Conservation (phyloP, 345 rosid genomes). For the Pistacia vera region DNA sequence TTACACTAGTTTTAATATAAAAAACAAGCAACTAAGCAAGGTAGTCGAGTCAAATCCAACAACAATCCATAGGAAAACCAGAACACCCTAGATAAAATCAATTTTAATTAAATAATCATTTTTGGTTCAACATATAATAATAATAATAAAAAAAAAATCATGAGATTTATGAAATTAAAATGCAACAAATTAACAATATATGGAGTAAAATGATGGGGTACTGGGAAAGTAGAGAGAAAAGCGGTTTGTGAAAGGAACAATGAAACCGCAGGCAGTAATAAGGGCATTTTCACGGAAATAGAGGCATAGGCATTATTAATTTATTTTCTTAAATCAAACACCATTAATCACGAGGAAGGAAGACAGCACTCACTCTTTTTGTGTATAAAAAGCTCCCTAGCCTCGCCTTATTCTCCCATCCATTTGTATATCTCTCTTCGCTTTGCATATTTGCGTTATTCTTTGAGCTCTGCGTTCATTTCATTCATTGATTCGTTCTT, state of each 20-base stretch:
- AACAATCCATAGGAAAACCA: background rate
- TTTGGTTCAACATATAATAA: no score
- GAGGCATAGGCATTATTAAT: background rate
- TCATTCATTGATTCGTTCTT: background rate
- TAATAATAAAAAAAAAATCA: no score
- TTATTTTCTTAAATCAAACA: background rate
- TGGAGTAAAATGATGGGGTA: background rate
- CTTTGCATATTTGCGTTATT: conserved; percentile 8
- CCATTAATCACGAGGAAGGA: background rate
- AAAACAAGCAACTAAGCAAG: background rate
- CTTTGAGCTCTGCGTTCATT: conserved; percentile 10
- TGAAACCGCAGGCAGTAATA: conserved; percentile 37
- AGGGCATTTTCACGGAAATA: conserved; percentile 18
- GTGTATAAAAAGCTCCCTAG: conserved; percentile 10
- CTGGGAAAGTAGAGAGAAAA: background rate
- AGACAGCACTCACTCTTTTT: background rate
- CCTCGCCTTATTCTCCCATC: background rate
- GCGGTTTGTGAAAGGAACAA: conserved; percentile 38
- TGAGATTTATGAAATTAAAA: no score
- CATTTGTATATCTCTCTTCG: background rate
- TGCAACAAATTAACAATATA: no score
- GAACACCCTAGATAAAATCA: background rate
- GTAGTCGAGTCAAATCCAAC: conserved; percentile 13
- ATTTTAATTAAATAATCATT: background rate
- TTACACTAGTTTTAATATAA: background rate